These are phyloP conservation scores for Backusella psychrophila DNA, from an alignment of 192 early-diverging fungal genomes.

Conservation along the genomic window DNA sequence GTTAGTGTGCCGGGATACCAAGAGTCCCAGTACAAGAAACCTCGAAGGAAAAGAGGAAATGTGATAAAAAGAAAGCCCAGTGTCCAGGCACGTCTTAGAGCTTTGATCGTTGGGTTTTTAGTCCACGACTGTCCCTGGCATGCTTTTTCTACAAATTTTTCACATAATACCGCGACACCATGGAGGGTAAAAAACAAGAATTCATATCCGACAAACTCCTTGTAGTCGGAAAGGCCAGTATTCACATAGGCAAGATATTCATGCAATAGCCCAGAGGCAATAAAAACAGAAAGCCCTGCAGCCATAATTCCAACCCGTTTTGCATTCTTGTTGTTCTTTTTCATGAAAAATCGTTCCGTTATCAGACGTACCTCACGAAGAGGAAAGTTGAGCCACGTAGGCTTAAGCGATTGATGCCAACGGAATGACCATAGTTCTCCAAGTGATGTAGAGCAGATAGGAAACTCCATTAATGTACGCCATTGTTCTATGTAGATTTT, in stretches of 20 bases:
- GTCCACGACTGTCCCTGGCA: slow-evolving; percentile 6
- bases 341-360: slow-evolving; percentile 4
- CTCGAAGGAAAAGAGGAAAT: neutral
- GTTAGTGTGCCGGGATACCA: neutral
- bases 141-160: neutral
- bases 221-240: neutral
- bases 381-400: slow-evolving; percentile 12
- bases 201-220: neutral
- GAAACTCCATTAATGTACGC: neutral
- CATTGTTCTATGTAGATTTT: slow-evolving; percentile 3
- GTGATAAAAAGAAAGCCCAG: neutral
- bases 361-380: neutral
- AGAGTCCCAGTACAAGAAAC: neutral
- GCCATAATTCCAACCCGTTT: neutral
- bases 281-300: slow-evolving; percentile 2
- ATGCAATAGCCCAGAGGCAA: neutral
- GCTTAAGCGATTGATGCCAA: slow-evolving; percentile 10
- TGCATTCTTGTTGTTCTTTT: neutral
- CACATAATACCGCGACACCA: neutral
- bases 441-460: neutral
- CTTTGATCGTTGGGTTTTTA: neutral
- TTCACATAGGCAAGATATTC: slow-evolving; percentile 3
- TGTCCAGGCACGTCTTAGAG: neutral
- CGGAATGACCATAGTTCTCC: slow-evolving; percentile 12
- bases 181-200: neutral